Evolutionary conservation across 805 yeast genomes (phyloP).

Genomic region (Cyberlindnera xishuangbannaensis): DNA sequence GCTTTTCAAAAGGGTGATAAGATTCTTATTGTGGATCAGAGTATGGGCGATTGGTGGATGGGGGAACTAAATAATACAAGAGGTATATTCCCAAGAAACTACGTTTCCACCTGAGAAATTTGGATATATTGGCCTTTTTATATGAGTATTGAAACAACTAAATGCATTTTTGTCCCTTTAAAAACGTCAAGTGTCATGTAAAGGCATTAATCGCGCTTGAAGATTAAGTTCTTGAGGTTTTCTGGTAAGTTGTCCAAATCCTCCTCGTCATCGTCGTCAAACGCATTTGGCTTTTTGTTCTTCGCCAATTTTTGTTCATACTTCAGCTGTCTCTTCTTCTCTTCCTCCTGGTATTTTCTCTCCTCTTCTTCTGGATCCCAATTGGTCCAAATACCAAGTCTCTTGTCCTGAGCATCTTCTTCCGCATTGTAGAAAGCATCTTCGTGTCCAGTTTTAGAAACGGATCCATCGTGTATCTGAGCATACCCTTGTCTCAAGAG

Average conservation of each 20-base stretch:
- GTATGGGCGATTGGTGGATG: constrained; percentile 21
- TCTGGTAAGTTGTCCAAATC: constrained; percentile 24
- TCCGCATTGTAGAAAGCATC: constrained; percentile 56
- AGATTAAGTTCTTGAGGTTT: constrained; percentile 23
- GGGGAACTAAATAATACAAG: constrained; percentile 17
- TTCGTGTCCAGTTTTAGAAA: constrained; percentile 49
- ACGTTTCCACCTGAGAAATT: no score
- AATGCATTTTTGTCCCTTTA: no score
- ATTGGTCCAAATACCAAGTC: constrained; percentile 63
- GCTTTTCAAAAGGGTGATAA: constrained; percentile 37
- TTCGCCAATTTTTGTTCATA: constrained; percentile 21
- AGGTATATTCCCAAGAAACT: constrained; percentile 22
- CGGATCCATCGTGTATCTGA: constrained; percentile 59
- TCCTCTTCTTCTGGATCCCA: constrained; percentile 42
- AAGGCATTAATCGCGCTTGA: constrained; percentile 3
- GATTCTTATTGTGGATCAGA: constrained; percentile 31
- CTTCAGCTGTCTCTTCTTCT: constrained; percentile 22
- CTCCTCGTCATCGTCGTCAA: constrained; percentile 24
- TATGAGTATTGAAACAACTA: no score
- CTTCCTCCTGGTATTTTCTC: constrained; percentile 22
- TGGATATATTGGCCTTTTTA: no score
- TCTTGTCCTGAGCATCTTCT: constrained; percentile 47
- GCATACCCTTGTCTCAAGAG: constrained; percentile 61
- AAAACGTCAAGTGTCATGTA: no score
- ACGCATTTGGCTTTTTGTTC: constrained; percentile 19